phyloP scores from a whole-genome alignment of 805 yeast species.

The Brettanomyces anomalus region DNA sequence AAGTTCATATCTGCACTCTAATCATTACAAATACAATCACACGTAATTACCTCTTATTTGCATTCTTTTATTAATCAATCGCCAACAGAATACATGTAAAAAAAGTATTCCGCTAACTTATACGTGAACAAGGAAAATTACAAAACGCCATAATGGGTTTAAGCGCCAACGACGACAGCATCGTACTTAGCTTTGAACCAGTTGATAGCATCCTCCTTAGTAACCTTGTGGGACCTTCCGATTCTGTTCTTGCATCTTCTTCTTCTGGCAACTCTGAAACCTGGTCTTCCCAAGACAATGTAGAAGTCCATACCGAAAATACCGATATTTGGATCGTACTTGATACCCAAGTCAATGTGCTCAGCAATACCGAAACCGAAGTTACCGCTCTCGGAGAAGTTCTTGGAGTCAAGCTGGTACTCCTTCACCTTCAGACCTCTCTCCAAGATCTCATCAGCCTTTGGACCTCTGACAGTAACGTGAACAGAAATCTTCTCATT shows the following conservation, averaged over 20 bases:
- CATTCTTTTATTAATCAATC: not conserved
- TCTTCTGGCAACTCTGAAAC: conserved; percentile 97
- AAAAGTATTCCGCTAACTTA: too few relatives aligned
- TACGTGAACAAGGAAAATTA: not conserved
- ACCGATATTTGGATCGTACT: conserved; percentile 99
- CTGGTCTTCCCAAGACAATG: conserved; percentile 99
- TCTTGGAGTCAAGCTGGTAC: conserved; percentile 88
- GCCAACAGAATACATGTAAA: too few relatives aligned
- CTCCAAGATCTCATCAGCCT: conserved; percentile 98
- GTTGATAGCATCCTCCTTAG: conserved; percentile 87
- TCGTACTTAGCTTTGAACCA: conserved; percentile 99
- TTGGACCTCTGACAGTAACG: conserved; percentile 99
- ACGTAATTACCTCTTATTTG: not conserved
- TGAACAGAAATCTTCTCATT: conserved; percentile 99
- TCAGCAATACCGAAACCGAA: conserved; percentile 99
- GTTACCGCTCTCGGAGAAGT: conserved; percentile 99
- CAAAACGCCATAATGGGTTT: conserved; percentile 35
- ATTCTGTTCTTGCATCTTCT: conserved; percentile 85
- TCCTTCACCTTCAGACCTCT: conserved; percentile 99
- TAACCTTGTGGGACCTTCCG: conserved; percentile 89
- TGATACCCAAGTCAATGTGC: conserved; percentile 99
- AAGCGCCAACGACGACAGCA: conserved; percentile 81
- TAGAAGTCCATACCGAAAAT: conserved; percentile 99
- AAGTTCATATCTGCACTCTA: not conserved
- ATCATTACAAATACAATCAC: not conserved